These are phyloP conservation scores for Saururus chinensis DNA, from an alignment of 164 flowering plant genomes.

Conservation along the genomic window DNA sequence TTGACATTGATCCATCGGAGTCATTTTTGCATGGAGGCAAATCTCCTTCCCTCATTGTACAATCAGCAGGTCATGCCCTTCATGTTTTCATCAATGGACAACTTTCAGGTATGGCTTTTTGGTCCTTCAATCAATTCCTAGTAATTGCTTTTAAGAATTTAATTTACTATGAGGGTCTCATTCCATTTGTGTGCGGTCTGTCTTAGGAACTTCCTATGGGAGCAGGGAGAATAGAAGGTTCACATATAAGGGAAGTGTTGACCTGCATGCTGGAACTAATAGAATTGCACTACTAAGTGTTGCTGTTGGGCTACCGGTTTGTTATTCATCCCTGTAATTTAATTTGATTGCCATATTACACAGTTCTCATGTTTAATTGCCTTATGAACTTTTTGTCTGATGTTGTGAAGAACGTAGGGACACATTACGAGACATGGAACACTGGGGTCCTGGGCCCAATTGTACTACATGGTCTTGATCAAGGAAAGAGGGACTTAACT, in stretches of 20 bases:
- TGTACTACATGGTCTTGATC: slow-evolving; percentile 52
- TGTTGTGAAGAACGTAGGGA: slow-evolving; percentile 62
- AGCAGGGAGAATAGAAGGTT: slow-evolving; percentile 50
- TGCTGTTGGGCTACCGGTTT: slow-evolving; percentile 83
- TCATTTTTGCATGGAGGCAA: slow-evolving; percentile 56
- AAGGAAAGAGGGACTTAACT: slow-evolving; percentile 60
- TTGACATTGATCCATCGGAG: slow-evolving; percentile 61
- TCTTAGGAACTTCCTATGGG: slow-evolving; percentile 79
- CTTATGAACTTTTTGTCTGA: slow-evolving; percentile 2
- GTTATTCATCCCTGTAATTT: slow-evolving; percentile 5
- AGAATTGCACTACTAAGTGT: slow-evolving; percentile 77
- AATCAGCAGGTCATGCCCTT: slow-evolving; percentile 76
- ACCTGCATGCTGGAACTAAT: slow-evolving; percentile 68
- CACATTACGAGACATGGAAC: slow-evolving; percentile 71
- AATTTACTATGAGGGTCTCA: not conserved
- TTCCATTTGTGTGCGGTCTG: not conserved
- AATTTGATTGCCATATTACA: not conserved
- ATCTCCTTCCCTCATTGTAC: slow-evolving; percentile 51
- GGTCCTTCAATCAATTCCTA: not conserved
- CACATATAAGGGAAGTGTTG: slow-evolving; percentile 48
- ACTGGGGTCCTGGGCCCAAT: slow-evolving; percentile 83
- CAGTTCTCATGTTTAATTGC: not conserved
- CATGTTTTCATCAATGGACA: slow-evolving; percentile 81
- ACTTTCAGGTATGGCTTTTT: slow-evolving; percentile 40
- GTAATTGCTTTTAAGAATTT: not conserved